These are phyloP conservation scores for Cairneyella variabilis DNA, from an alignment of 495 filamentous ascomycete genomes.

Conservation along the genomic window DNA sequence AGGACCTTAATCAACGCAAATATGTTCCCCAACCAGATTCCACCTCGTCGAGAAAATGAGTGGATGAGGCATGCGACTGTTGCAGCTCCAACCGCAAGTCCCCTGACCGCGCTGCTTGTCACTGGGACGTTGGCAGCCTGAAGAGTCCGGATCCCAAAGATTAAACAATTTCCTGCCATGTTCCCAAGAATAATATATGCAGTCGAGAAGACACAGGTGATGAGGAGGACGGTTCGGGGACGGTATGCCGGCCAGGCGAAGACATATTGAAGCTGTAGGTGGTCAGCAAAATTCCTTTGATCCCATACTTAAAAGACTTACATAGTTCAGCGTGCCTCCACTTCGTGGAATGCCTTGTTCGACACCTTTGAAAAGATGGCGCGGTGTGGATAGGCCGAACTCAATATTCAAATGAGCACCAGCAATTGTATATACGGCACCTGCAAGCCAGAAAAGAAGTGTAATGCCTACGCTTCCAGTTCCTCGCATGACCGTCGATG, in stretches of 20 bases:
- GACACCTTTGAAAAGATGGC: conserved; percentile 27
- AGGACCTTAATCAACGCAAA: conserved; percentile 45
- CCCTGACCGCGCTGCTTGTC: conserved; percentile 29
- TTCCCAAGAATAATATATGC: conserved; percentile 48
- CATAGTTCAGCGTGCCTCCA: conserved; percentile 52
- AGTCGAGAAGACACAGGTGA: conserved; percentile 43
- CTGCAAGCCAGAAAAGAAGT: conserved; percentile 36
- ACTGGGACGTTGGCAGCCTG: conserved; percentile 8
- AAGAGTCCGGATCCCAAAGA: conserved; percentile 27
- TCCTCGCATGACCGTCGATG: conserved; percentile 30
- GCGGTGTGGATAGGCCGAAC: conserved; percentile 41
- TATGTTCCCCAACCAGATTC: conserved; percentile 46
- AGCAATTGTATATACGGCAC: conserved; percentile 32
- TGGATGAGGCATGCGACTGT: conserved; percentile 45
- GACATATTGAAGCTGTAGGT: conserved; percentile 40
- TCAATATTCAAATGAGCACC: conserved; percentile 38
- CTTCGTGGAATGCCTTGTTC: conserved; percentile 38
- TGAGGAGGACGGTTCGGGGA: conserved; percentile 25
- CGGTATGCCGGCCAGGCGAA: conserved; percentile 32
- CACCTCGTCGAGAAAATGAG: conserved; percentile 40
- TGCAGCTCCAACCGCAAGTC: conserved; percentile 38
- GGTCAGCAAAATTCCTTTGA: neutral
- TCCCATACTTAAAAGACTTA: conserved; percentile 24
- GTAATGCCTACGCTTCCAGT: conserved; percentile 35
- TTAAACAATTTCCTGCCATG: conserved; percentile 42